Base-by-base conservation (phyloP, 371 early-diverging fungal genomes). In the Apophysomyces elegans region DNA sequence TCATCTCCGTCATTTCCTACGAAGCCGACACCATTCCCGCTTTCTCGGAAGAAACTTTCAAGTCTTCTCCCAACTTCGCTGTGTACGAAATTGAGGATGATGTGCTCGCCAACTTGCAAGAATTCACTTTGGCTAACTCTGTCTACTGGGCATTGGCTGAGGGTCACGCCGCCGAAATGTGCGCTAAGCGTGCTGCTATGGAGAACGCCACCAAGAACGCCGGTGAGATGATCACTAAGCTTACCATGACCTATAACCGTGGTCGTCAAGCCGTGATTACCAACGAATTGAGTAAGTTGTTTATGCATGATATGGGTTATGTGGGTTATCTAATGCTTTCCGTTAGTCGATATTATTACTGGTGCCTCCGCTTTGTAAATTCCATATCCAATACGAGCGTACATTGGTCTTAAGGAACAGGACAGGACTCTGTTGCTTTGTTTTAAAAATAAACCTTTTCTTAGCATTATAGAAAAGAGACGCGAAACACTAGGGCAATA, bases 191-290 rank as follows among this genome's bases (percentile, higher is more conserved):
- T 73, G 89, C 93, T 73, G 98, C 99, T 79, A 99, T 97, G 99
- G 99, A 99, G 89, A 99, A 99, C 84, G 98, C 98, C 60, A 98
- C 98, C 81, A 96, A 97, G 91, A 99, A 99, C 85, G 99, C 98
- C 65, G 95, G 93, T 78, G 92, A 93, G 58, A 91, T 93, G 89
- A 90, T 91, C 59, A 63, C 69, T 58, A 85, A 84, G 77, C 75
- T 87, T 62, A 93, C 93, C 57, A 83, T 97, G 77, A 88, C 88
- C 62, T 97, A 90, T 88, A 96, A 97, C 89, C 92, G 97, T 75
- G 90, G 93, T 84, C 94, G 98, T 83, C 98, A 97, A 81, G 96
- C 98, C 65, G 89, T 90, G 69, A 97, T 97, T 83, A 97, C 98
- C 77, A 97, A 96, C 88, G 96, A 97, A 80, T 87, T 97, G 70